Base-by-base conservation (phyloP, 2,329 filamentous ascomycete genomes). In the Aspergillus clavatus region DNA sequence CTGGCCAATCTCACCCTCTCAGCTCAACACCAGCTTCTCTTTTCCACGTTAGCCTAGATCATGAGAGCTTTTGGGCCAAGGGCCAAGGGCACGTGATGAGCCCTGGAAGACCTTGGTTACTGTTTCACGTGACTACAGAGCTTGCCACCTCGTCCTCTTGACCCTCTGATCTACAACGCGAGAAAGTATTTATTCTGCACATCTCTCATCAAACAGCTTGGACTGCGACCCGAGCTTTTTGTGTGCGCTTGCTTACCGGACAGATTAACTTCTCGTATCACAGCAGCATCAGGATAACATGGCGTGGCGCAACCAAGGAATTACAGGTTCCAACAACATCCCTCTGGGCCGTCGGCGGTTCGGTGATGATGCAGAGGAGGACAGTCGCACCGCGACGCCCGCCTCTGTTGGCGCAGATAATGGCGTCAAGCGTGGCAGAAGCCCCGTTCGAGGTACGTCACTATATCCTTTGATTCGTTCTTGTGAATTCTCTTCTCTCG, bases 251-350 rank as follows among this genome's bases (percentile, higher is more conserved):
- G 24, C 26, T 40, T 36, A 43, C 29, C 35, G 24, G 36, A 12
- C 33, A 40, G 33, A 45, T 42, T 45, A 47, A 47, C 40, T 40
- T 47, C 38, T 19, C 23, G 35, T 23, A 33, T 38, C 29, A 31
- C 14, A 23, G 21, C 33, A 24, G n/a, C 21, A 38, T 40, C 41
- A 8, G 26, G 41, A 42, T 35, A 46, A 40, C 19, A 84, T 84
- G 81, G 72, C 81, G 67, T 84, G 81, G 80, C 77, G 81, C 53
- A 79, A 77, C 56, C 77, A 81, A 62, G 93, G 93, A 58, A 95
- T 95, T 67, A 98, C 93, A 16, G 93, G 93, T 42, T 97, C 94
- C 36, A 98, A 98, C 72, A 97, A 96, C 64, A 95, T 98, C 61
- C 93, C 93, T 50, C 75, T 98, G 51, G 93, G 93, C 42, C 94